Conservation (phyloP, 2,329 filamentous ascomycete species). For the Stylonectria norvegica region DNA sequence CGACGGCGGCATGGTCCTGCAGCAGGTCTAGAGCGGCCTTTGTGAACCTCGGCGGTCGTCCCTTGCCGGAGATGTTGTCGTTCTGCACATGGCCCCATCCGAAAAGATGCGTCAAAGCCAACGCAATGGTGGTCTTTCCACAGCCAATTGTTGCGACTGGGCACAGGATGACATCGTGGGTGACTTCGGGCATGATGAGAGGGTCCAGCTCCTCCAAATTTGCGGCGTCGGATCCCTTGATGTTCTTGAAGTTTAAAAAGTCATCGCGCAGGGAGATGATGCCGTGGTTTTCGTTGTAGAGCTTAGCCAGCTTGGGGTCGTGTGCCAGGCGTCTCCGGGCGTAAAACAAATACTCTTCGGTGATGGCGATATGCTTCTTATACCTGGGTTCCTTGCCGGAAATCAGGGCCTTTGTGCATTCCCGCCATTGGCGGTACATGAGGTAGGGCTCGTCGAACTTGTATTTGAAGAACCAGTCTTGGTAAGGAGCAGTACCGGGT, state of each 20-base stretch:
- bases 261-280: slow-evolving; percentile 89
- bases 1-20: slow-evolving; percentile 64
- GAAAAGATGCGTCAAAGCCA: slow-evolving; percentile 79
- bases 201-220: slow-evolving; percentile 58
- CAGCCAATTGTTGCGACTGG: slow-evolving; percentile 93
- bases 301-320: slow-evolving; percentile 63
- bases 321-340: slow-evolving; percentile 69
- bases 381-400: slow-evolving; percentile 67
- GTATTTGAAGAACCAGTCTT: slow-evolving; percentile 99
- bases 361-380: slow-evolving; percentile 87
- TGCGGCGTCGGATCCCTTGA: slow-evolving; percentile 87
- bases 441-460: slow-evolving; percentile 99
- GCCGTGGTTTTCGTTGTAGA: slow-evolving; percentile 84
- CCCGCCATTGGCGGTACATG: slow-evolving; percentile 98
- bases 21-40: slow-evolving; percentile 65
- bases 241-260: slow-evolving; percentile 77
- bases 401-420: slow-evolving; percentile 91
- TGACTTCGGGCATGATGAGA: slow-evolving; percentile 52
- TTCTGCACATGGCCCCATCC: slow-evolving; percentile 94
- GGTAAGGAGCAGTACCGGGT: slow-evolving; percentile 51
- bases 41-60: slow-evolving; percentile 75
- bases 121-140: slow-evolving; percentile 89
- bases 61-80: slow-evolving; percentile 84
- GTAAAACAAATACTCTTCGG: slow-evolving; percentile 83
- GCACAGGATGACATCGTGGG: slow-evolving; percentile 72